A percentile compares a stretch with the other conserved stretches of the same genome.
Conservation (phyloP, 331 rosid genomes). For the Acacia pycnantha region DNA sequence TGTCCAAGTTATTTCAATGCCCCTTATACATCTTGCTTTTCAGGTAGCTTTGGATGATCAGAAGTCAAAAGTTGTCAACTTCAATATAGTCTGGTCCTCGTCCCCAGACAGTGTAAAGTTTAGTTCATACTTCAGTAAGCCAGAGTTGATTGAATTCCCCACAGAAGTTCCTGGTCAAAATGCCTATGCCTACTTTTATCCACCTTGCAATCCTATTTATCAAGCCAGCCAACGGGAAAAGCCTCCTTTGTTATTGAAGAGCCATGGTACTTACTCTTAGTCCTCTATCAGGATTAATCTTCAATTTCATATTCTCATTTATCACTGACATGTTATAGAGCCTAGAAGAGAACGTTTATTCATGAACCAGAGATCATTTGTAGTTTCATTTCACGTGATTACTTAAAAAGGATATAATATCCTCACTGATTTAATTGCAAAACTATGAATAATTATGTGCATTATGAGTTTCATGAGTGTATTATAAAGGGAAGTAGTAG, state of each 20-base stretch:
- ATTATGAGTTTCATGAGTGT: background rate
- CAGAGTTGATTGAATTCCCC: slow-evolving; percentile 88
- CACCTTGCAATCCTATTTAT: slow-evolving; percentile 68
- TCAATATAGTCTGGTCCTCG: slow-evolving; percentile 76
- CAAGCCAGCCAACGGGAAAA: slow-evolving; percentile 67
- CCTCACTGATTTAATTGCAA: background rate
- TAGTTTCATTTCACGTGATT: background rate
- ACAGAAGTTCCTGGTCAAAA: slow-evolving; percentile 88
- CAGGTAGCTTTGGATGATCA: slow-evolving; percentile 72
- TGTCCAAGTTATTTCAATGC: background rate
- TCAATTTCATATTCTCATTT: slow-evolving; percentile 11
- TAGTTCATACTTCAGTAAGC: slow-evolving; percentile 69
- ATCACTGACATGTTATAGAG: background rate
- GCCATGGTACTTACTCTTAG: slow-evolving; percentile 70
- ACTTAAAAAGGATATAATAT: background rate
- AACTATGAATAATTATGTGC: background rate
- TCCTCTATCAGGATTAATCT: background rate
- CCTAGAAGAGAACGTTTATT: background rate
- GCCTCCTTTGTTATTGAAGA: slow-evolving; percentile 83
- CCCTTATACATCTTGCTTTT: slow-evolving; percentile 20
- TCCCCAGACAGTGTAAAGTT: slow-evolving; percentile 78
- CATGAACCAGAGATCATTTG: background rate
- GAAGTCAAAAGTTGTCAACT: slow-evolving; percentile 54
- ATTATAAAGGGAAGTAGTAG: background rate
- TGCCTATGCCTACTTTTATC: slow-evolving; percentile 92